phyloP scores from a whole-genome alignment of 106 monocot species.

The Cymbidium sinense region DNA sequence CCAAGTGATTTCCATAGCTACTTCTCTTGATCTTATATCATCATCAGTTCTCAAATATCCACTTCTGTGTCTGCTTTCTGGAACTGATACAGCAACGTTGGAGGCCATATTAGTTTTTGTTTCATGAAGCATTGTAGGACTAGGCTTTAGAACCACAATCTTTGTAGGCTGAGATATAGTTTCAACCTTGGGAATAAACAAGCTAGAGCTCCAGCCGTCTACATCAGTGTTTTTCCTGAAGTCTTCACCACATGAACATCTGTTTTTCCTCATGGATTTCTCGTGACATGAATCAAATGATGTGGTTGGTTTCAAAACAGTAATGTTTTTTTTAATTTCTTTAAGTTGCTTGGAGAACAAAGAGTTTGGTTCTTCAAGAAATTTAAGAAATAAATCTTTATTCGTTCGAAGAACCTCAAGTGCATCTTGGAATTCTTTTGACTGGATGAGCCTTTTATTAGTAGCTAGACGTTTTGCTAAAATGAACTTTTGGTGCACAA shows the following conservation, averaged over 20 bases:
- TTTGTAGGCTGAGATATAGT: slow-evolving; percentile 64
- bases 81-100: slow-evolving; percentile 4
- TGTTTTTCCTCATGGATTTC: slow-evolving; percentile 6
- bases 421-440: slow-evolving; percentile 81
- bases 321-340: slow-evolving; percentile 34
- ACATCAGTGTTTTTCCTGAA: slow-evolving; percentile 1
- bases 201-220: slow-evolving; percentile 12
- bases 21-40: slow-evolving; percentile 27
- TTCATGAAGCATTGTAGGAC: slow-evolving; percentile 26
- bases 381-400: slow-evolving; percentile 79
- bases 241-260: background rate
- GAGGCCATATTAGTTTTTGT: slow-evolving; percentile 8
- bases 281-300: background rate
- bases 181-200: slow-evolving; percentile 23
- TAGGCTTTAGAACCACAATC: slow-evolving; percentile 90
- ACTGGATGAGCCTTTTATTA: slow-evolving; percentile 62
- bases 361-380: slow-evolving; percentile 83
- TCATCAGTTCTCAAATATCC: slow-evolving; percentile 13
- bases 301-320: slow-evolving; percentile 44
- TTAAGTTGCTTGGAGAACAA: slow-evolving; percentile 44
- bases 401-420: slow-evolving; percentile 92
- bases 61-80: background rate
- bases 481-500: slow-evolving; percentile 79
- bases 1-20: slow-evolving; percentile 44
- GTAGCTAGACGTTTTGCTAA: slow-evolving; percentile 73